These are phyloP conservation scores for Syzygium jambos DNA, from an alignment of 345 rosid species.

Conservation along the genomic window DNA sequence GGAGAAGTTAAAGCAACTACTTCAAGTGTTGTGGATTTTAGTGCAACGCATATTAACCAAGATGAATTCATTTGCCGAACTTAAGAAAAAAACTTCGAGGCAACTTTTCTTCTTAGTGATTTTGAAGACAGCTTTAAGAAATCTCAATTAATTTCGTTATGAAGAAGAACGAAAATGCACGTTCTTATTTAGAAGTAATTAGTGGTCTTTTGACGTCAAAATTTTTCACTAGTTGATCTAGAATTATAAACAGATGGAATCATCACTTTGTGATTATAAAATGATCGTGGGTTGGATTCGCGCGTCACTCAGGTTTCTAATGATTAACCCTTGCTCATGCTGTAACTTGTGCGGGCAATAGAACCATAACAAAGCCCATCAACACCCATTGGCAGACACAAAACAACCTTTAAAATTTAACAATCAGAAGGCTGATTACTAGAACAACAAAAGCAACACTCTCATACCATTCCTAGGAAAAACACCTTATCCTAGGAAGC, in stretches of 20 bases:
- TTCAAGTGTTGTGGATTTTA: background rate
- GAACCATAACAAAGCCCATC: too few relatives aligned
- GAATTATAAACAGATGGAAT: too few relatives aligned
- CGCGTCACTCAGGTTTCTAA: too few relatives aligned
- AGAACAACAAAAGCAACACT: too few relatives aligned
- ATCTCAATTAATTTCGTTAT: background rate
- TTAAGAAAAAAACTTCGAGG: background rate
- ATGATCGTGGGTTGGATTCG: too few relatives aligned
- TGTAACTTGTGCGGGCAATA: too few relatives aligned
- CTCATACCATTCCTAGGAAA: too few relatives aligned
- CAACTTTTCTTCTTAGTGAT: background rate
- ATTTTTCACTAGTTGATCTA: background rate
- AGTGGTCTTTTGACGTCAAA: background rate
- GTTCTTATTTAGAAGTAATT: background rate
- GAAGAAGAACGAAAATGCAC: background rate
- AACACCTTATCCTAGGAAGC: too few relatives aligned
- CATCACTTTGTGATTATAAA: too few relatives aligned
- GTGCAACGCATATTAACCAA: background rate
- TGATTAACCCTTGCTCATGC: too few relatives aligned
- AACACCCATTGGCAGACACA: too few relatives aligned
- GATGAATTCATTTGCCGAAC: background rate
- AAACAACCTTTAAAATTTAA: too few relatives aligned
- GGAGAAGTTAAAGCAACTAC: background rate
- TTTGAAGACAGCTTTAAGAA: background rate
- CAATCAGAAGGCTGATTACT: constrained; percentile 4